Percentiles rank a stretch among this genome's conserved stretches.
Conservation (phyloP, 2,329 filamentous ascomycete genomes). For the Fusarium burgessii region DNA sequence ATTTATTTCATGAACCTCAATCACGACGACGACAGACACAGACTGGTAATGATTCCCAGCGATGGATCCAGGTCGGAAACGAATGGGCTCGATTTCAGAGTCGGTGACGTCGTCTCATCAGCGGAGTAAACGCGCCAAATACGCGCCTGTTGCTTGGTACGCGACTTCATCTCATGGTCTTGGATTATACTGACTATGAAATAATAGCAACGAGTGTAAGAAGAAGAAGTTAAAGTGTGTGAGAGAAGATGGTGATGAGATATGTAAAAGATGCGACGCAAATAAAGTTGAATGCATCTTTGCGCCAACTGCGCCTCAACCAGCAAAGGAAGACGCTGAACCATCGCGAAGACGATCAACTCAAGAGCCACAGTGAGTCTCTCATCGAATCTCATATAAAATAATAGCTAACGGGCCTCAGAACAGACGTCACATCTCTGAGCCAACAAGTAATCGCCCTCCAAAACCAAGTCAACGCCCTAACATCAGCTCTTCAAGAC, state of each 20-base stretch:
- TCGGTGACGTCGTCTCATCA: background rate
- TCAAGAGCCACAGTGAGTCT: background rate
- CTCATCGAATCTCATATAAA: accelerated
- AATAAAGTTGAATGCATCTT: constrained; percentile 9
- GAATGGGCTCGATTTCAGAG: background rate
- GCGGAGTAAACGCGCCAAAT: constrained; percentile 18
- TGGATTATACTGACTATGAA: background rate
- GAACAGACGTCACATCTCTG: background rate
- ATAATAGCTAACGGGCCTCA: accelerated
- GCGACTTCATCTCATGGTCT: background rate
- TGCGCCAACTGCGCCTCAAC: background rate
- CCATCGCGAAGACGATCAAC: background rate
- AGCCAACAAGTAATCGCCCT: background rate
- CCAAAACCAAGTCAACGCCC: background rate
- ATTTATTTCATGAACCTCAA: background rate
- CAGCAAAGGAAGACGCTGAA: background rate
- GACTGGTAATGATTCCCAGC: background rate
- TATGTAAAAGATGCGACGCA: constrained; percentile 1
- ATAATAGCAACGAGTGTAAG: constrained; percentile 13
- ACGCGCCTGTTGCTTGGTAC: constrained; percentile 22
- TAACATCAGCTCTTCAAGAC: constrained; percentile 1
- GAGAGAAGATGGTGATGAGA: background rate
- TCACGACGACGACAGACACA: background rate
- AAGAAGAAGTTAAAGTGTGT: constrained; percentile 21
- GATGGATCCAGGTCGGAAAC: constrained; percentile 9